Evolutionary conservation across 345 rosid genomes (phyloP).

Genomic region (Populus nigra): DNA sequence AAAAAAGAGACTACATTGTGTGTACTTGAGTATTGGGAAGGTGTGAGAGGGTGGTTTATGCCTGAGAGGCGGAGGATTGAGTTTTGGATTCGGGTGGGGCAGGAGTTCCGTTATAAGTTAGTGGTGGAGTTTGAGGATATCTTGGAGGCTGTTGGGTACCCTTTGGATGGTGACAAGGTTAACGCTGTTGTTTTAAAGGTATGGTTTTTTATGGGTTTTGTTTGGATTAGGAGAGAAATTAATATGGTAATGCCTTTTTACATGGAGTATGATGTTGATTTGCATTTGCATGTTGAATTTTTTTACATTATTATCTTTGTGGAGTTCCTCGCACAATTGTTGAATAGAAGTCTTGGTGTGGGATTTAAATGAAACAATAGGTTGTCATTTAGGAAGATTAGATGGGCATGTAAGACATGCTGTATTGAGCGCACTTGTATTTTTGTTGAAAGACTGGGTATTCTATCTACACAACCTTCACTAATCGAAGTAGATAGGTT

Average conservation of each 20-base stretch:
- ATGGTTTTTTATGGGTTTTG: slow-evolving; percentile 5
- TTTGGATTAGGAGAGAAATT: not conserved
- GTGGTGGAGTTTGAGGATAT: slow-evolving; percentile 72
- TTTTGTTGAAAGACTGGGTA: too few species aligned
- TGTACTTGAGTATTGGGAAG: slow-evolving; percentile 55
- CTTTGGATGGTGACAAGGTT: slow-evolving; percentile 33
- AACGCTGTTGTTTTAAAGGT: slow-evolving; percentile 71
- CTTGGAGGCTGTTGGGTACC: slow-evolving; percentile 56
- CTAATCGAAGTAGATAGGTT: not conserved
- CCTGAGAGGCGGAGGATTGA: slow-evolving; percentile 66
- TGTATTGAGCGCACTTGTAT: too few species aligned
- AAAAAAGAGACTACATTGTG: slow-evolving; percentile 33
- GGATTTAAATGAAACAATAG: not conserved
- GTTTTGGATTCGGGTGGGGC: slow-evolving; percentile 56
- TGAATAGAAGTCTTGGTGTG: not conserved
- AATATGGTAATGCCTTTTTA: not conserved
- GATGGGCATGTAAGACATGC: too few species aligned
- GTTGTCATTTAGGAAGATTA: not conserved
- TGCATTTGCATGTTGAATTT: not conserved
- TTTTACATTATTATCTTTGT: too few species aligned
- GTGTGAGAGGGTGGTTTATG: slow-evolving; percentile 82
- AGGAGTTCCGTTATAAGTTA: slow-evolving; percentile 50
- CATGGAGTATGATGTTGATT: not conserved
- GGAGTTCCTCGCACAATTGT: not conserved
- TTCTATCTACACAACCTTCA: too few species aligned